These are phyloP conservation scores for Saccharomyces hybrid DNA, from an alignment of 1,139 yeast species.

Conservation along the genomic window DNA sequence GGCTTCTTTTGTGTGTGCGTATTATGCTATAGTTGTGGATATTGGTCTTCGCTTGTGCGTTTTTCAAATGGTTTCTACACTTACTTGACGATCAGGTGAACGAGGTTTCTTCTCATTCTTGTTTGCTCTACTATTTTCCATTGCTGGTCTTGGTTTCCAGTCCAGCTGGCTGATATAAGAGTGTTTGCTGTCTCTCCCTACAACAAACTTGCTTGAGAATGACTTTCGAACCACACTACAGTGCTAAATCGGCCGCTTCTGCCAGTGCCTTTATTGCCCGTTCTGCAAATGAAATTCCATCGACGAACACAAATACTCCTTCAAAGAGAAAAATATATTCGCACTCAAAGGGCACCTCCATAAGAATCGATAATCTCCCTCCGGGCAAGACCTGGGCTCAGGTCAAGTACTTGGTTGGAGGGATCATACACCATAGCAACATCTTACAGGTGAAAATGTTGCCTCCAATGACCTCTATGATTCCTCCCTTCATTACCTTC, in stretches of 20 bases:
- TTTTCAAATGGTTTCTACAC: neutral
- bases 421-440: constrained; percentile 26
- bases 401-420: constrained; percentile 28
- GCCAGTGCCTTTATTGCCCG: neutral
- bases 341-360: constrained; percentile 6
- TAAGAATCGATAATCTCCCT: constrained; percentile 30
- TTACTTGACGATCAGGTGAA: neutral
- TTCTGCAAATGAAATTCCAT: neutral
- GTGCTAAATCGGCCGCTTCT: neutral
- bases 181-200: neutral
- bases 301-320: neutral
- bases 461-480: constrained; percentile 27
- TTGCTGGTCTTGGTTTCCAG: neutral
- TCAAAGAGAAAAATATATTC: constrained; percentile 1
- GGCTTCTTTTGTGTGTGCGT: neutral
- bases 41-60: neutral
- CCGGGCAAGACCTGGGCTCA: constrained; percentile 32
- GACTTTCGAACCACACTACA: neutral
- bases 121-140: no score
- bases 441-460: constrained; percentile 26
- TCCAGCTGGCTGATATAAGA: neutral
- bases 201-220: neutral
- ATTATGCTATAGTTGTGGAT: neutral
- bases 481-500: constrained; percentile 27
- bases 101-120: neutral